Evolutionary conservation across 306 rosid genomes (phyloP), one percentile per base, ranked within the genome.

Genomic region (Prunus mume): DNA sequence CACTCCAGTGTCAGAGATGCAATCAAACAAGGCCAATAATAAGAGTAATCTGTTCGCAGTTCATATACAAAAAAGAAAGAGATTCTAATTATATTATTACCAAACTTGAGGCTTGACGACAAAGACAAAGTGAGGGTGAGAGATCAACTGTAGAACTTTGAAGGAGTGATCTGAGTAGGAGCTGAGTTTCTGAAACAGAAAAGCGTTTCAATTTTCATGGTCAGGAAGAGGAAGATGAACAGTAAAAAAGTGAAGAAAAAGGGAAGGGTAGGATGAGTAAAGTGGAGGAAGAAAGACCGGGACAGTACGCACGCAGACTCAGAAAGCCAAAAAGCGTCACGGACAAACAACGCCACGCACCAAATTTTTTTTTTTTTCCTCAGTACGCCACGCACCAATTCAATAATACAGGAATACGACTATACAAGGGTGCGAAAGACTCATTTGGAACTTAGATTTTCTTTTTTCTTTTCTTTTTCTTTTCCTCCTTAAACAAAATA

Each of bases 301-400:
- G 22, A 78, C 30, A 34, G 11, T 20, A 20, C 9, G 27, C 1
- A 58, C 9, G 27, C 1, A 58, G 28, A 46, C 15, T 12, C 10
- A 1, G 54, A 56, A 34, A 34, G 30, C 58, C 47, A 17, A 65
- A 65, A 19, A 34, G 67, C 24, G 17, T 86, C 91, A 85, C 90
- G 92, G 88, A 83, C 85, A 69, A 77, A 52, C 67, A 73, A 66
- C 76, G 78, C 71, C 72, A 72, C 79, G 43, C 78, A 51, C 76
- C 50, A 30, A 38, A 43, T 34, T 1, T 32, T 32, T 32, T 32
- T 32, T 32, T 5, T 32, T 32, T 32, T 5, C 5, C 38, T 32
- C 38, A 32, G 38, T 32, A 32, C 38, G 8, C 38, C 38, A 34
- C 38, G 32, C 76, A 47, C 78, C 27, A 41, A 46, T 66, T 47